Percentiles rank a stretch among this genome's conserved stretches.
phyloP scores from a whole-genome alignment of 495 filamentous ascomycete genomes.

The Aspergillus funiculosus region DNA sequence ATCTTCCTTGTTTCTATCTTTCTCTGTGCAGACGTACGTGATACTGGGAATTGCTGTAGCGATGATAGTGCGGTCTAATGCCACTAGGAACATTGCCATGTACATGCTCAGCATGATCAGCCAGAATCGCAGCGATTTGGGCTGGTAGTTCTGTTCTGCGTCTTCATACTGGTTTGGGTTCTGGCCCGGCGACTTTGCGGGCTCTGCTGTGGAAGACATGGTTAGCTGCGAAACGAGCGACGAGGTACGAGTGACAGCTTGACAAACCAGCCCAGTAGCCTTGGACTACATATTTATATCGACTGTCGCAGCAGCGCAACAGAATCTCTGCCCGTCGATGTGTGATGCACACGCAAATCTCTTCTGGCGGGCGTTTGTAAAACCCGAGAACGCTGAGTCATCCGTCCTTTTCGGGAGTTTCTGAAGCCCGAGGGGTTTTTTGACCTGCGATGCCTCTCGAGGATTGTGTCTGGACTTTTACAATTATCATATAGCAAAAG shows the following conservation, averaged over 20 bases:
- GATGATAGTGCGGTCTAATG: not conserved
- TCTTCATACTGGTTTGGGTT: constrained; percentile 28
- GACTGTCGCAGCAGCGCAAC: no score
- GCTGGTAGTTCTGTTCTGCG: constrained; percentile 35
- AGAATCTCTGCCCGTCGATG: no score
- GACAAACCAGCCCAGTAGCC: no score
- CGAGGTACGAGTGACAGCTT: not conserved
- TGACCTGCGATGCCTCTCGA: no score
- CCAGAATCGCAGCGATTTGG: constrained; percentile 31
- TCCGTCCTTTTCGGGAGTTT: not conserved
- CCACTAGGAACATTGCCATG: constrained; percentile 2
- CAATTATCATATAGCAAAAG: no score
- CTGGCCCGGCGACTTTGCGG: constrained; percentile 1
- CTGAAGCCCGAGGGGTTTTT: not conserved
- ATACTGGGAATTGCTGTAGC: not conserved
- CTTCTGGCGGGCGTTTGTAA: not conserved
- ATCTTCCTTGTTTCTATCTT: no score
- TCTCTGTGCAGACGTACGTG: no score
- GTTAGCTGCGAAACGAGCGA: not conserved
- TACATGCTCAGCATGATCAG: constrained; percentile 29
- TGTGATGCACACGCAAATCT: no score
- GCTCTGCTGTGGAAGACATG: constrained; percentile 17
- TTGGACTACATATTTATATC: not conserved
- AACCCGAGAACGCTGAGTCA: not conserved
- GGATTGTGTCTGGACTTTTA: no score